A percentile compares a stretch with the other conserved stretches of the same genome.
Conservation (phyloP, 2,329 filamentous ascomycete species). For the Shiraia sp. region DNA sequence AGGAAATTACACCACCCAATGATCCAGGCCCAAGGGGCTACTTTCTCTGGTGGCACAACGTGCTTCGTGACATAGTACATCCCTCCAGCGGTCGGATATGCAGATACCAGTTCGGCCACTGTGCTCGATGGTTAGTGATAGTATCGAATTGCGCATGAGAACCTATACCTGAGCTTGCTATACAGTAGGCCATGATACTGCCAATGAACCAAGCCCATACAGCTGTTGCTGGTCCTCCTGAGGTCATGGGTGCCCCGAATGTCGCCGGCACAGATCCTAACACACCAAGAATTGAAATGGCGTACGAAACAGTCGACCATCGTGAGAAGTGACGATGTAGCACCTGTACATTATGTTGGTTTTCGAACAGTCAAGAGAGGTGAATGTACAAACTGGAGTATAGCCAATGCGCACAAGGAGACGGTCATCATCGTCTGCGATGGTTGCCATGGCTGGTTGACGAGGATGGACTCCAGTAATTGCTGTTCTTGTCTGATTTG, state of each 20-base stretch:
- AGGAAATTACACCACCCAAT: constrained; percentile 71
- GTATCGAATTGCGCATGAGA: background rate
- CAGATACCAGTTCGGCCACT: constrained; percentile 68
- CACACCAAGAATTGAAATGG: constrained; percentile 67
- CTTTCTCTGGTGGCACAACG: constrained; percentile 63
- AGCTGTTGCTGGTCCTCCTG: constrained; percentile 65
- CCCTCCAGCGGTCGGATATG: constrained; percentile 68
- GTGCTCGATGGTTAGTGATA: constrained; percentile 2
- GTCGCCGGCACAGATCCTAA: constrained; percentile 68
- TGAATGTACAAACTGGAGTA: constrained; percentile 59
- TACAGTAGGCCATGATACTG: constrained; percentile 66
- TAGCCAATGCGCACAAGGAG: constrained; percentile 65
- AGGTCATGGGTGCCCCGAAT: constrained; percentile 60
- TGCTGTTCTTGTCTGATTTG: constrained; percentile 29
- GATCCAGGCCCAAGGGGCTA: constrained; percentile 67
- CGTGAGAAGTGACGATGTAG: constrained; percentile 65
- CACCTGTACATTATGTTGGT: constrained; percentile 52
- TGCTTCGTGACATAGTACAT: constrained; percentile 72
- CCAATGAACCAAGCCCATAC: constrained; percentile 70
- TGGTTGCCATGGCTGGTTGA: constrained; percentile 50
- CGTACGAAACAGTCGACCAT: constrained; percentile 69
- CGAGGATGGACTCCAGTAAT: constrained; percentile 18
- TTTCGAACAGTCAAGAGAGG: no score
- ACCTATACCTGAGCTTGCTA: constrained; percentile 59
- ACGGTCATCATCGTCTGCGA: constrained; percentile 62